Evolutionary conservation across 2,329 filamentous ascomycete genomes (phyloP), one percentile per base, ranked within the genome.

Genomic region (Claviceps digitariae): DNA sequence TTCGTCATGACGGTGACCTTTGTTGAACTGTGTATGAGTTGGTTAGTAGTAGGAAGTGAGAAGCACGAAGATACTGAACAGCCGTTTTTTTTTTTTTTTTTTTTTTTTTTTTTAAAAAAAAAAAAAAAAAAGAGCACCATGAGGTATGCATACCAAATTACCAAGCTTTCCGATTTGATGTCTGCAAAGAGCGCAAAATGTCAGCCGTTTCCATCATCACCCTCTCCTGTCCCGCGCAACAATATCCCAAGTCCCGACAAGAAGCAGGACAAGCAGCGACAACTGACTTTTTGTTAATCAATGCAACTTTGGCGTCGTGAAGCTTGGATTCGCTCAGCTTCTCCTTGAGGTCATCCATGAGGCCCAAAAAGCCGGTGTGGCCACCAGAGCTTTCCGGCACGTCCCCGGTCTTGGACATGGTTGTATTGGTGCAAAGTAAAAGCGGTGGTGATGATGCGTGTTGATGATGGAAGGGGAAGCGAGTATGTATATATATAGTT

Each of bases 1-100:
- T 68, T 97, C 91, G 65, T 96, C 91, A 65, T 96, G 91, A 52
- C 91, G 86, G 67, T 97, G 91, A 58, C 94, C 87, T 25, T 78
- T 74, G 63, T 96, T 97, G 71, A 95, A 79, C 77, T 81, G 51
- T 27, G 7, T 13, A 43, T 8, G 6, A 12, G 29, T 5, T 3
- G 17, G 38, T 25, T n/a, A 4, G 17, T 36, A 10, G 29, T 52
- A 15, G 6, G 31, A 29, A 29, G 9, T n/a, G n/a, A 12, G 21
- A 2, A 12, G 6, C 3, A 44, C 41, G 21, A 46, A 9, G 27
- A 29, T n/a, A n/a, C n/a, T n/a, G n/a, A n/a, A n/a, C n/a, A n/a
- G n/a, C 2, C 5, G 9, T 29, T 29, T 29, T 4, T 29, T 29
- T 29, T 5, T 29, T 29, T 29, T 5, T 29, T 29, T 29, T 29